These are phyloP conservation scores for Coemansia sp. DNA, from an alignment of 192 early-diverging fungal species.

Conservation along the genomic window DNA sequence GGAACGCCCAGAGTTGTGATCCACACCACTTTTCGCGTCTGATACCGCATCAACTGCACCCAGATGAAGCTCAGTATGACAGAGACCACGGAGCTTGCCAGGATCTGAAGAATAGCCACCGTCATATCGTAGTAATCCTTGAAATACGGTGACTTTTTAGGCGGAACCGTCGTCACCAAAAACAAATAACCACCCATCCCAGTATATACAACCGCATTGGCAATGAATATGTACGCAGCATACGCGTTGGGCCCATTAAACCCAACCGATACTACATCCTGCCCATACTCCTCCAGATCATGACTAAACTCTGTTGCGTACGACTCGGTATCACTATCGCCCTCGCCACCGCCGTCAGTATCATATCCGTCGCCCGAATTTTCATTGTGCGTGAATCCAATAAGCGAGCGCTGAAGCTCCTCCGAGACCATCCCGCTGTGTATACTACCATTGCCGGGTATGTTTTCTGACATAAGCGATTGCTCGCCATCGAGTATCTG, in stretches of 20 bases:
- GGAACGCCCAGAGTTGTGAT: slow-evolving; percentile 47
- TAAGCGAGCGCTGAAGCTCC: slow-evolving; percentile 15
- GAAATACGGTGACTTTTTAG: slow-evolving; percentile 40
- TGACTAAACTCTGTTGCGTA: slow-evolving; percentile 54
- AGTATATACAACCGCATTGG: slow-evolving; percentile 22
- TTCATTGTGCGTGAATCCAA: slow-evolving; percentile 22
- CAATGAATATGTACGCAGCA: slow-evolving; percentile 33
- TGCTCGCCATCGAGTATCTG: slow-evolving; percentile 14
- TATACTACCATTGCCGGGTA: neutral
- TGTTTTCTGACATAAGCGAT: slow-evolving; percentile 16
- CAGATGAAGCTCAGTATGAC: slow-evolving; percentile 30
- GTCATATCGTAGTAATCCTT: slow-evolving; percentile 43
- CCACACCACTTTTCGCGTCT: slow-evolving; percentile 47
- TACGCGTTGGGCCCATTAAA: slow-evolving; percentile 29
- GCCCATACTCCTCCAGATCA: slow-evolving; percentile 36
- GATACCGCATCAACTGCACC: slow-evolving; percentile 45
- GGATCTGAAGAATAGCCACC: slow-evolving; percentile 26
- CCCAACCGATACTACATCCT: slow-evolving; percentile 18
- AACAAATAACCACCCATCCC: slow-evolving; percentile 28
- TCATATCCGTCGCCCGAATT: slow-evolving; percentile 13
- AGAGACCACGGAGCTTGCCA: slow-evolving; percentile 21
- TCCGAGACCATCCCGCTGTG: neutral
- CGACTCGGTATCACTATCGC: slow-evolving; percentile 27
- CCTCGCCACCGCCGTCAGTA: neutral
- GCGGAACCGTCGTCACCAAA: slow-evolving; percentile 24